A percentile compares a stretch with the other conserved stretches of the same genome.
Evolutionary conservation across 2,329 filamentous ascomycete species (phyloP).

Genomic region (Leptographium galeiforme): DNA sequence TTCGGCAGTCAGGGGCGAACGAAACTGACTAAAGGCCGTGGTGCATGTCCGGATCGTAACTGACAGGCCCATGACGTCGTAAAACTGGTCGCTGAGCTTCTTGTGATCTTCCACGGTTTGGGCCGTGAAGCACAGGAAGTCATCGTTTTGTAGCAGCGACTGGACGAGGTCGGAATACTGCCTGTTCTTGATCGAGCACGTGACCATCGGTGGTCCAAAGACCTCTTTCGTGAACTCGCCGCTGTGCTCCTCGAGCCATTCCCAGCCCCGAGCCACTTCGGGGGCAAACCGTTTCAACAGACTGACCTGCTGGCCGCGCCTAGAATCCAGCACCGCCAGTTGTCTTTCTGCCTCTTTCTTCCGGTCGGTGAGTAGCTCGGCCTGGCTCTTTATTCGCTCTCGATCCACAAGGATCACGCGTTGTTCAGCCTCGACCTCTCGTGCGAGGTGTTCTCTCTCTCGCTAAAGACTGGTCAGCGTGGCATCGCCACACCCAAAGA

Average conservation of each 20-base stretch:
- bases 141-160: constrained; percentile 33
- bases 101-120: constrained; percentile 66
- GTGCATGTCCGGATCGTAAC: constrained; percentile 58
- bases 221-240: constrained; percentile 60
- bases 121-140: constrained; percentile 57
- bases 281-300: constrained; percentile 46
- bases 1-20: constrained; percentile 36
- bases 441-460: constrained; percentile 42
- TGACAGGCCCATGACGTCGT: constrained; percentile 48
- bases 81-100: constrained; percentile 54
- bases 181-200: constrained; percentile 64
- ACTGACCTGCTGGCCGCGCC: constrained; percentile 58
- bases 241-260: constrained; percentile 67
- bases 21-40: constrained; percentile 39
- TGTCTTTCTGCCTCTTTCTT: constrained; percentile 18
- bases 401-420: constrained; percentile 18
- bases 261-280: constrained; percentile 60
- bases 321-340: constrained; percentile 48
- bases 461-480: constrained; percentile 27
- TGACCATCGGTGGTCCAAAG: constrained; percentile 68
- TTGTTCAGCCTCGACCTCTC: constrained; percentile 34
- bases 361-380: not conserved
- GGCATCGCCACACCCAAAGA: not conserved
- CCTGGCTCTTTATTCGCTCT: constrained; percentile 5
- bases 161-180: constrained; percentile 47